phyloP scores from a whole-genome alignment of 305 asterid species.

The Fraxinus nigra region DNA sequence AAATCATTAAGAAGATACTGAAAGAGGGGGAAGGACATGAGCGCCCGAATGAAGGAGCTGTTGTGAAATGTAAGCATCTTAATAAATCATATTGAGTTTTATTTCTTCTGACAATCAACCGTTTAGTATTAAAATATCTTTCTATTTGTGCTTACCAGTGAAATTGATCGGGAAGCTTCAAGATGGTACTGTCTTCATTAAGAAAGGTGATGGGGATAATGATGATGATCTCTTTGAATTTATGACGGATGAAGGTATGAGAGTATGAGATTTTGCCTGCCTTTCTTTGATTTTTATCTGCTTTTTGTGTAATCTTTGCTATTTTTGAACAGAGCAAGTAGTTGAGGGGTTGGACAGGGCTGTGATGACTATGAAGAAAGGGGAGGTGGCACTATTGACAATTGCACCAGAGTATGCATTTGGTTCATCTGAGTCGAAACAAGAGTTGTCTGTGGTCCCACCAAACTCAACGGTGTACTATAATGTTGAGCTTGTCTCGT shows the following conservation, averaged over 20 bases:
- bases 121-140: slow-evolving; percentile 5
- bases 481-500: slow-evolving; percentile 78
- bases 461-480: slow-evolving; percentile 67
- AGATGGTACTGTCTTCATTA: slow-evolving; percentile 64
- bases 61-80: slow-evolving; percentile 53
- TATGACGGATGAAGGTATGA: slow-evolving; percentile 73
- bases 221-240: slow-evolving; percentile 70
- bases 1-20: slow-evolving; percentile 66
- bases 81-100: too few species aligned
- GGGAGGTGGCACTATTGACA: slow-evolving; percentile 62
- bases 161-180: slow-evolving; percentile 70
- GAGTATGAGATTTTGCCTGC: neutral
- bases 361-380: slow-evolving; percentile 77
- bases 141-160: slow-evolving; percentile 38
- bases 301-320: neutral
- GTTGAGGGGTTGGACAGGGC: slow-evolving; percentile 79
- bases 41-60: slow-evolving; percentile 75
- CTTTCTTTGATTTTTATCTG: neutral
- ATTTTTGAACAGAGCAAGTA: slow-evolving; percentile 68
- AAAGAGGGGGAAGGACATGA: slow-evolving; percentile 86
- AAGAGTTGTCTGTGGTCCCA: slow-evolving; percentile 71
- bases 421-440: slow-evolving; percentile 61
- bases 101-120: neutral
- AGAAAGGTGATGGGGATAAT: slow-evolving; percentile 52
- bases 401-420: slow-evolving; percentile 81